Percentiles rank a stretch among this genome's conserved stretches.
Conservation (phyloP, 1,284 basidiomycete genomes). For the Mycosarcoma maydis region DNA sequence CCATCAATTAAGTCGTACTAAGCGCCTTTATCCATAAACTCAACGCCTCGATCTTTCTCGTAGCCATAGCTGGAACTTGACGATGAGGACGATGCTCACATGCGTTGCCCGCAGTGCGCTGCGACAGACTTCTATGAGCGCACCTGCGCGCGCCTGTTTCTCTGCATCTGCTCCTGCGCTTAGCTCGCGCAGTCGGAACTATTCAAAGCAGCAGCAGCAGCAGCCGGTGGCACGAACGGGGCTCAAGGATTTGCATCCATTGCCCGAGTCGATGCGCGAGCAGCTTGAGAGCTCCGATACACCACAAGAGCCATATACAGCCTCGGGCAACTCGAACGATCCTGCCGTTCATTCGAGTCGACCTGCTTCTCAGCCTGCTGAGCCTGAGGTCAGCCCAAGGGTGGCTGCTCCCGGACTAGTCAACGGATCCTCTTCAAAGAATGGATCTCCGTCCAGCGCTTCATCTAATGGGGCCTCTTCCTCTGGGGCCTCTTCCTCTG, state of each 20-base stretch:
- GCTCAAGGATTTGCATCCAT: slow-evolving; percentile 43
- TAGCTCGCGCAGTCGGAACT: slow-evolving; percentile 26
- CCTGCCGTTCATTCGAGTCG: slow-evolving; percentile 52
- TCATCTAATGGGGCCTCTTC: slow-evolving; percentile 6
- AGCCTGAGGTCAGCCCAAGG: slow-evolving; percentile 31
- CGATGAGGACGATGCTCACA: slow-evolving; percentile 20
- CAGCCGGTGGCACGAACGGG: slow-evolving; percentile 22
- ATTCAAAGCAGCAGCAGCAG: slow-evolving; percentile 18
- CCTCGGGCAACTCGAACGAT: slow-evolving; percentile 48
- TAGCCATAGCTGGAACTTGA: too few relatives aligned
- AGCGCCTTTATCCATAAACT: too few relatives aligned
- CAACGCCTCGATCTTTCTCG: background rate
- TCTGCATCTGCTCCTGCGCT: slow-evolving; percentile 22
- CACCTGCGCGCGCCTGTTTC: slow-evolving; percentile 15
- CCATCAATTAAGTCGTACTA: too few relatives aligned
- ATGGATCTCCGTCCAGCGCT: slow-evolving; percentile 6
- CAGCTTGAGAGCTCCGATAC: slow-evolving; percentile 30
- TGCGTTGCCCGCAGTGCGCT: slow-evolving; percentile 8
- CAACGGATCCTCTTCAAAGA: slow-evolving; percentile 16
- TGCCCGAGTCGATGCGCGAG: slow-evolving; percentile 43
- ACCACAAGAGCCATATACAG: slow-evolving; percentile 38
- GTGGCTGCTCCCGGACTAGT: slow-evolving; percentile 47
- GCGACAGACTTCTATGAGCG: slow-evolving; percentile 5
- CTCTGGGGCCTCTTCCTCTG: background rate
- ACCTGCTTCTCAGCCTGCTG: slow-evolving; percentile 39